Base-by-base conservation (phyloP, 2,329 filamentous ascomycete species). In the Amylocarpus encephaloides region DNA sequence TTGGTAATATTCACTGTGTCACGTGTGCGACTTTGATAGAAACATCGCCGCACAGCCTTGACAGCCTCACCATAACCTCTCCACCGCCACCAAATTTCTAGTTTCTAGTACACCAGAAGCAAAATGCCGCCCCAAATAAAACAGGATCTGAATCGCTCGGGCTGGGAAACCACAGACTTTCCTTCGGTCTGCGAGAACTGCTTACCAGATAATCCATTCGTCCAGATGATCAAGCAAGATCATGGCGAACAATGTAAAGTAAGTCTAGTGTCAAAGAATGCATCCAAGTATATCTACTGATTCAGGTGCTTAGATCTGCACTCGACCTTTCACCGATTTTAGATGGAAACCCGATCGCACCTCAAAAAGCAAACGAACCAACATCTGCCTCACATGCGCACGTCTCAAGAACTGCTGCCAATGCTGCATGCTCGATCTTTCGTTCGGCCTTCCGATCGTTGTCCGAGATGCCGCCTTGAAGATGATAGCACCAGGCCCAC, bases 141-240 rank as follows among this genome's bases (percentile, higher is more conserved):
- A 70, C 87, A 94, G 67, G 91, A 96, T 67, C 78, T 96, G 42
- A 96, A 97, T 72, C 82, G 93, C 48, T 93, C 90, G 15, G 93
- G 93, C 52, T 96, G 91, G 90, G 93, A 98, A 71, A 86, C 89
- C 30, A 93, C 88, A 43, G 88, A 93, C 69, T 90, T 93, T 64
- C 88, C 88, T 7, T 91, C 86, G 2, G 86, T 93, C 32, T 93
- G 82, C 59, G 93, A 98, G 71, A 90, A 84, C 65, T 98, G 93
- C 68, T 79, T 98, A 2, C 91, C 92, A 13, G 91, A 95, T 55
- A 97, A 97, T 63, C 92, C 92, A 1, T 98, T 95, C 65, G 93
- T 98, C 39, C 93, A 97, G 71, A 97, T 98, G 91, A 77, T 98
- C 53, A 98, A 98, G 71, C 90, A 97, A 66, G 92, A 98, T 68